Evolutionary conservation across 2,329 filamentous ascomycete genomes (phyloP).

Genomic region (Aspergillus hortae): DNA sequence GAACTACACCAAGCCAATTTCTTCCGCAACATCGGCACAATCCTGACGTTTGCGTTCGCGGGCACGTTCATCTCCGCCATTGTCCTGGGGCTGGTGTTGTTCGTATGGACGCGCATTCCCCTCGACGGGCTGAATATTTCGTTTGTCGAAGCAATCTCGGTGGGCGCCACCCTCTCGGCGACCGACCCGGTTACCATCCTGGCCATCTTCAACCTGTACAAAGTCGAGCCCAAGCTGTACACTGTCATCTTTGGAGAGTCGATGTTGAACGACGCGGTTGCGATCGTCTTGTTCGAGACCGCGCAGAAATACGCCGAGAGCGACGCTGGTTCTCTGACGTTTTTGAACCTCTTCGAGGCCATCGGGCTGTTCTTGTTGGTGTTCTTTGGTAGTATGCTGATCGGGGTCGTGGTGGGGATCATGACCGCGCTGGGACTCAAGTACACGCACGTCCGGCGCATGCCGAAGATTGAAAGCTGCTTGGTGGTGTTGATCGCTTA

Average conservation of each 20-base stretch:
- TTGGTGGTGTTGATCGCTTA: constrained; percentile 92
- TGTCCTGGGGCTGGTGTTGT: constrained; percentile 87
- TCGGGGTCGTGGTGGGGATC: constrained; percentile 84
- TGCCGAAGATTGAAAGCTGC: constrained; percentile 96
- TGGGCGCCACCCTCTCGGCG: constrained; percentile 92
- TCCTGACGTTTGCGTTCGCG: constrained; percentile 94
- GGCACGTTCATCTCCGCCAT: constrained; percentile 96
- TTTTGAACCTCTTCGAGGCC: constrained; percentile 83
- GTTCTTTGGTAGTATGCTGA: constrained; percentile 90
- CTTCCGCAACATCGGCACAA: constrained; percentile 96
- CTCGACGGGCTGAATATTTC: constrained; percentile 80
- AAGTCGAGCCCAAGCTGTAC: constrained; percentile 97
- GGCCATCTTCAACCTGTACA: constrained; percentile 98
- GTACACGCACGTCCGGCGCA: constrained; percentile 87
- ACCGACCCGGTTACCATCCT: constrained; percentile 97
- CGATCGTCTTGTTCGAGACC: constrained; percentile 97
- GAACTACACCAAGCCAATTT: constrained; percentile 98
- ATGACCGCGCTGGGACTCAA: constrained; percentile 84
- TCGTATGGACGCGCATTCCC: constrained; percentile 81
- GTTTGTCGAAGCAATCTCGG: constrained; percentile 94
- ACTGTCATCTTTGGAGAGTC: constrained; percentile 98
- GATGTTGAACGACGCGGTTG: constrained; percentile 95
- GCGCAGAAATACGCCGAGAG: constrained; percentile 85
- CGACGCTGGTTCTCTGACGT: constrained; percentile 64
- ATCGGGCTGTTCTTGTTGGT: constrained; percentile 92